Percentiles rank a stretch among this genome's conserved stretches.
phyloP scores from a whole-genome alignment of 1,284 basidiomycete species.

The Singerocomus inundabilis region DNA sequence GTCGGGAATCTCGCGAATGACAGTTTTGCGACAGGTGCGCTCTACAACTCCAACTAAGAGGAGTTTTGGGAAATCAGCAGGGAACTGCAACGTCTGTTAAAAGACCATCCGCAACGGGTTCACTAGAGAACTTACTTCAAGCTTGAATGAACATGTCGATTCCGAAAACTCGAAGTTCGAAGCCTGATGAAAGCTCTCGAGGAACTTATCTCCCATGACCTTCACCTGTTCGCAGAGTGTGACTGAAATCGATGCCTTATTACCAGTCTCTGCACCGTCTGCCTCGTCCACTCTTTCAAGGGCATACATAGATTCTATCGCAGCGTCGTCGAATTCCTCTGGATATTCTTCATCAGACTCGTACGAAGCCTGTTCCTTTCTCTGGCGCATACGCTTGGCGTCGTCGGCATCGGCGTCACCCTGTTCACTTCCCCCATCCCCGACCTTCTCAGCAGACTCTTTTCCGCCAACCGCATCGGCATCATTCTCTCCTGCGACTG shows the following conservation, averaged over 20 bases:
- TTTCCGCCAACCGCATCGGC: slow-evolving; percentile 44
- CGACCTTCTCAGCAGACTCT: slow-evolving; percentile 25
- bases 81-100: slow-evolving; percentile 46
- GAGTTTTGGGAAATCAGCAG: slow-evolving; percentile 79
- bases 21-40: slow-evolving; percentile 75
- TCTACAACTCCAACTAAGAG: slow-evolving; percentile 91
- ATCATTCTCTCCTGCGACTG: slow-evolving; percentile 46
- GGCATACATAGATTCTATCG: slow-evolving; percentile 70
- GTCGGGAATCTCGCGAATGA: slow-evolving; percentile 85
- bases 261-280: slow-evolving; percentile 33
- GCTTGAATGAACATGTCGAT: slow-evolving; percentile 70
- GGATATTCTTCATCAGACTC: slow-evolving; percentile 61
- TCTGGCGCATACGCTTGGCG: slow-evolving; percentile 65
- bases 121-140: slow-evolving; percentile 60
- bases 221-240: slow-evolving; percentile 44
- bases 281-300: slow-evolving; percentile 44
- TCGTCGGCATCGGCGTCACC: slow-evolving; percentile 81
- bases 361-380: slow-evolving; percentile 72
- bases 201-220: slow-evolving; percentile 51
- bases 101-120: background rate
- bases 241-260: slow-evolving; percentile 34
- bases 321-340: slow-evolving; percentile 53
- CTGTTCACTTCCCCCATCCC: slow-evolving; percentile 60
- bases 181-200: slow-evolving; percentile 53
- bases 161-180: slow-evolving; percentile 79